Evolutionary conservation across 1,284 basidiomycete species (phyloP).

Genomic region (Coniferiporia sulphurascens): DNA sequence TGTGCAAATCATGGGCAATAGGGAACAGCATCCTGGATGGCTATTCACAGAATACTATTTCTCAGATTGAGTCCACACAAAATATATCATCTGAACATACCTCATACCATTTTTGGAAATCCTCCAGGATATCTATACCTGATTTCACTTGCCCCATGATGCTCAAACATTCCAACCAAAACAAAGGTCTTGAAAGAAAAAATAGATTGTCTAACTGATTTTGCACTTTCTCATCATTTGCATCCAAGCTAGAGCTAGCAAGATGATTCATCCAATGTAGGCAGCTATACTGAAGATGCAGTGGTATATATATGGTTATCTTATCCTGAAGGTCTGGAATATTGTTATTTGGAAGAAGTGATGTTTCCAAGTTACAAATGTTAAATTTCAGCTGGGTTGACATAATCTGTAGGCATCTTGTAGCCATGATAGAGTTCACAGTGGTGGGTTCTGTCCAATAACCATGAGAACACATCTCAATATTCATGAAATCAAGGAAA

Average conservation of each 20-base stretch:
- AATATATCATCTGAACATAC: background rate
- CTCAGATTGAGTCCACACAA: background rate
- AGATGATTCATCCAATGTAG: too few species aligned
- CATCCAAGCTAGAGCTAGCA: too few species aligned
- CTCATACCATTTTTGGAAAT: background rate
- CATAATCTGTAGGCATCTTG: slow-evolving; percentile 19
- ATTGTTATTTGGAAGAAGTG: slow-evolving; percentile 24
- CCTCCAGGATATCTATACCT: background rate
- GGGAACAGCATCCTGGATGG: too few species aligned
- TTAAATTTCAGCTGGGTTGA: slow-evolving; percentile 27
- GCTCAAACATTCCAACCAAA: slow-evolving; percentile 1
- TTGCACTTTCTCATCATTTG: background rate
- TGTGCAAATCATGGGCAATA: background rate
- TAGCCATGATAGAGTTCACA: background rate
- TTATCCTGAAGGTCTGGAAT: slow-evolving; percentile 19
- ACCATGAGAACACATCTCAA: background rate
- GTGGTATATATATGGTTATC: slow-evolving; percentile 21
- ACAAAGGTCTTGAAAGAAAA: background rate
- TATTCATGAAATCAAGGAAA: slow-evolving; percentile 1
- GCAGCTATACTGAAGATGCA: too few species aligned
- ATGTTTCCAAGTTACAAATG: slow-evolving; percentile 28
- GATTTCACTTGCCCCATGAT: background rate
- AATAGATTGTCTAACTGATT: background rate
- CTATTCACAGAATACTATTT: too few species aligned
- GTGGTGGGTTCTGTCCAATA: background rate